phyloP scores from a whole-genome alignment of 1,284 basidiomycete genomes.

The Ceratobasidium sp. region DNA sequence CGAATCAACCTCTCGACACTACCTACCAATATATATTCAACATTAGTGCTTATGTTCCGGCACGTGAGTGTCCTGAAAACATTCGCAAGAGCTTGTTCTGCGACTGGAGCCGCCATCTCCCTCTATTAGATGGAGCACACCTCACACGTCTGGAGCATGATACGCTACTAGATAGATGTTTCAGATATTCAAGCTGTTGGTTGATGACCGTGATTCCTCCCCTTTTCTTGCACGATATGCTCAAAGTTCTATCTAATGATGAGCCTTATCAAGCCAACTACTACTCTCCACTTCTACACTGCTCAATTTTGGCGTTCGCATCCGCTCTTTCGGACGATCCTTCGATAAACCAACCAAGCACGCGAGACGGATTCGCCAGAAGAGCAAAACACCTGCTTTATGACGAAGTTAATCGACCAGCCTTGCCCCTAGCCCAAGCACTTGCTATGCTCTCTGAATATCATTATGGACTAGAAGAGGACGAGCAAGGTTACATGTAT shows the following conservation, averaged over 20 bases:
- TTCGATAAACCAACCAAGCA: not conserved
- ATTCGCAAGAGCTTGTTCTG: not conserved
- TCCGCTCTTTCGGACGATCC: not conserved
- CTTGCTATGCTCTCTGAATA: slow-evolving; percentile 16
- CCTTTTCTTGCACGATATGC: slow-evolving; percentile 16
- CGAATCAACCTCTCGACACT: not conserved
- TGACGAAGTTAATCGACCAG: not conserved
- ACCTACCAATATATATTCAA: slow-evolving; percentile 20
- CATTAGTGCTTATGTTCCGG: not conserved
- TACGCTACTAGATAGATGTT: not conserved
- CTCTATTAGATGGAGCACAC: not conserved
- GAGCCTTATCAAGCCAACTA: not conserved
- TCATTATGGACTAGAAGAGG: not conserved
- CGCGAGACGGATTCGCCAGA: not conserved
- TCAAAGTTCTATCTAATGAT: not conserved
- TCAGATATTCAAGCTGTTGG: slow-evolving; percentile 6
- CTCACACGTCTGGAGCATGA: slow-evolving; percentile 17
- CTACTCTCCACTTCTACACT: slow-evolving; percentile 12
- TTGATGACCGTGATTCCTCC: not conserved
- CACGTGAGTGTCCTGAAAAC: not conserved
- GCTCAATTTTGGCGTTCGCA: slow-evolving; percentile 1
- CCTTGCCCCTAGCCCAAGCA: not conserved
- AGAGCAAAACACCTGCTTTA: not conserved
- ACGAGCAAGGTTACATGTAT: slow-evolving; percentile 9
- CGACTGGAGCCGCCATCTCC: slow-evolving; percentile 20